Evolutionary conservation across 164 flowering plant species (phyloP), one percentile per base, ranked within the genome.

Genomic region (Platanus orientalis): DNA sequence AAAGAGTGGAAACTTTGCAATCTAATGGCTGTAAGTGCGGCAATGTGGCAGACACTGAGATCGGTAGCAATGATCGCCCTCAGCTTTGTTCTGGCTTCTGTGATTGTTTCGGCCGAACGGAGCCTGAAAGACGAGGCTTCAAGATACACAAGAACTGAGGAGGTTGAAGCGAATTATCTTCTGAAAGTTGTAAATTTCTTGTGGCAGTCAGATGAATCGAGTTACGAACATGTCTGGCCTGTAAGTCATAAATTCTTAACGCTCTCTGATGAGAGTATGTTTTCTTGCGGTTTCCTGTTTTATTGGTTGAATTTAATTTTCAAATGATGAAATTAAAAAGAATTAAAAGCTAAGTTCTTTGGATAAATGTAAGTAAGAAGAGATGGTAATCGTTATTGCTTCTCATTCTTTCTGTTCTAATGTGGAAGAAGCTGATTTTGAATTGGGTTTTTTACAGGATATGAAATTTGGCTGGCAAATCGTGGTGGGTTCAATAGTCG

Each of bases 141-240:
- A 45, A 61, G 54, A 12, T 32, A 55, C 20, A 67, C 54, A 23
- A 76, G 52, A 53, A 44, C 65, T 59, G 42, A 36, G 34, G 58
- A 67, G 4, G 23, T 57, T 13, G 74, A 67, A 10, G 39, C 71
- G 14, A 60, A 65, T 76, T 79, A 47, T 28, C 57, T 88, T 36
- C 47, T 58, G 20, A 62, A 71, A 54, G 57, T 75, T 51, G 40
- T 78, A 2, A 76, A 84, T 66, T 88, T 90, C 82, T 63, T 90
- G 14, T 93, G 96, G 96, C 86, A 81, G 67, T 60, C 87, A 6
- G 77, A 79, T 54, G 12, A 39, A 61, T 76, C 89, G 0, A 83
- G 86, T 25, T 94, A 94, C 73, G 81, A 84, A 0, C 98, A 91
- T 75, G 91, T 86, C 68, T 94, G 98, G 98, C 98, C 98, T 58